Conservation (phyloP, 306 rosid genomes). For the Lathyrus aphaca region DNA sequence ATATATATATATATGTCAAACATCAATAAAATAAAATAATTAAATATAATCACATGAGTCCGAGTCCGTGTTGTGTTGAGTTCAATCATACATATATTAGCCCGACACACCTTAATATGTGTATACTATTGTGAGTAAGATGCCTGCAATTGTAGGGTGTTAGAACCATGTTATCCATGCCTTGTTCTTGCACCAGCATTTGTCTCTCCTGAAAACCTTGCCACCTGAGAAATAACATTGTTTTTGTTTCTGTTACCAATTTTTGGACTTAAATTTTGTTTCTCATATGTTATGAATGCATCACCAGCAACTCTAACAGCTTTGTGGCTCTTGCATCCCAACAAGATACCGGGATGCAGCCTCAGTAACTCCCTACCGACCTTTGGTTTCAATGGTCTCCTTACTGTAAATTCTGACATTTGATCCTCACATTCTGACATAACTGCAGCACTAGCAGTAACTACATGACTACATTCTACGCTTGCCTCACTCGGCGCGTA, state of each 20-base stretch:
- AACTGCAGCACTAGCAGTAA: constrained; percentile 76
- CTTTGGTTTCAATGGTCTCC: constrained; percentile 13
- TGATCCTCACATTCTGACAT: constrained; percentile 76
- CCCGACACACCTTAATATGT: too few species aligned
- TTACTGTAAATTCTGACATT: constrained; percentile 41
- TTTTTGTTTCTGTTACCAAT: constrained; percentile 32
- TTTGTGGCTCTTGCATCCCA: constrained; percentile 81
- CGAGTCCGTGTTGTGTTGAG: too few species aligned
- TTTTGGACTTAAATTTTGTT: constrained; percentile 38
- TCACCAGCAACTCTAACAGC: constrained; percentile 75
- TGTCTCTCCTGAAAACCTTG: constrained; percentile 62
- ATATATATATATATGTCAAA: too few species aligned
- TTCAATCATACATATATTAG: too few species aligned
- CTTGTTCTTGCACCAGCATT: constrained; percentile 46
- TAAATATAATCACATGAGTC: neutral
- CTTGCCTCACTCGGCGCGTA: constrained; percentile 97
- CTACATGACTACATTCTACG: constrained; percentile 95
- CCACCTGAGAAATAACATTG: constrained; percentile 42
- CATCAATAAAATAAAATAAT: neutral
- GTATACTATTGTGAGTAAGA: constrained; percentile 37
- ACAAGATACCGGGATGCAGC: constrained; percentile 43
- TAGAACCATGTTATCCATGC: constrained; percentile 51
- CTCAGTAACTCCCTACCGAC: constrained; percentile 39
- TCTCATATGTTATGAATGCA: constrained; percentile 57
- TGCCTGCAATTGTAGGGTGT: constrained; percentile 36